Evolutionary conservation across 768 basidiomycete species (phyloP).

Genomic region (Boletus sp.): DNA sequence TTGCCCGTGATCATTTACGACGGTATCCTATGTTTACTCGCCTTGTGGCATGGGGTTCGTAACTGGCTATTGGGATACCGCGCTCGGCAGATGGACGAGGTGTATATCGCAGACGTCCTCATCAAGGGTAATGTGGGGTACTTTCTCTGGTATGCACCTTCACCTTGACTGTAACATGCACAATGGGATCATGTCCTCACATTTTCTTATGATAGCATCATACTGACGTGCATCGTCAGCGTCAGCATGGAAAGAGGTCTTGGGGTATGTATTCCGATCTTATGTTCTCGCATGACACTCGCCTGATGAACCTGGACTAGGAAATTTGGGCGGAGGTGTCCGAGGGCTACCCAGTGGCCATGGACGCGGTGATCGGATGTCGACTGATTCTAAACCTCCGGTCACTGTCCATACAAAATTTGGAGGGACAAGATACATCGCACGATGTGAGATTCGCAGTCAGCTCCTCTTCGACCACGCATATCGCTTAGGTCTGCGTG

Average conservation of each 20-base stretch:
- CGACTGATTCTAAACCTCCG: slow-evolving; percentile 10
- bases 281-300: background rate
- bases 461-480: no score
- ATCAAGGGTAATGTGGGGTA: slow-evolving; percentile 15
- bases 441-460: no score
- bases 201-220: slow-evolving; percentile 4
- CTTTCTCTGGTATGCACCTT: slow-evolving; percentile 13
- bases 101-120: slow-evolving; percentile 3
- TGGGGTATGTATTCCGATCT: background rate
- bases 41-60: background rate
- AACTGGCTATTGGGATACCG: background rate
- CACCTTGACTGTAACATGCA: background rate
- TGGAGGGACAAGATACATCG: background rate
- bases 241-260: background rate
- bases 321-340: slow-evolving; percentile 1
- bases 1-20: background rate
- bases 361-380: slow-evolving; percentile 9
- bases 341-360: slow-evolving; percentile 3
- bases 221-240: slow-evolving; percentile 6
- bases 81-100: background rate
- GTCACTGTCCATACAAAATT: background rate
- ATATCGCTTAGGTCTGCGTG: no score
- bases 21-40: background rate
- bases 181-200: background rate
- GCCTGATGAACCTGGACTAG: background rate